phyloP scores from a whole-genome alignment of 2,329 filamentous ascomycete genomes.

The Diaporthe sp. region DNA sequence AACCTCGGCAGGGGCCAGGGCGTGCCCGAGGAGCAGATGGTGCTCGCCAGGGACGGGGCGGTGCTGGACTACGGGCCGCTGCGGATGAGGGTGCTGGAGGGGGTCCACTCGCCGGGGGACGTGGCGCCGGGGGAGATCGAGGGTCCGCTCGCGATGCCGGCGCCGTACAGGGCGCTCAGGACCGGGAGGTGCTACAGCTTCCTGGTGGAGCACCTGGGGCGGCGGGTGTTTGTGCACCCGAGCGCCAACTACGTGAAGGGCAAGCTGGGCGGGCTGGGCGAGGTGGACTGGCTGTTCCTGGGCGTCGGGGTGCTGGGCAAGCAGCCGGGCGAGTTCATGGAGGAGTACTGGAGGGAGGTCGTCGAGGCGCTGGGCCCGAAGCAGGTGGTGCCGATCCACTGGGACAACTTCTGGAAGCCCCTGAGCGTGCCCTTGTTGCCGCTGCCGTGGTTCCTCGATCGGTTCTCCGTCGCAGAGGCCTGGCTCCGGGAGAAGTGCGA shows the following conservation, averaged over 20 bases:
- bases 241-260: conserved; percentile 24
- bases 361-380: neutral
- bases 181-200: conserved; percentile 26
- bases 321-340: conserved; percentile 9
- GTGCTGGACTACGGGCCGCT: conserved; percentile 14
- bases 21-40: conserved; percentile 12
- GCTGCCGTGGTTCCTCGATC: conserved; percentile 7
- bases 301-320: conserved; percentile 22
- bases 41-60: conserved; percentile 5
- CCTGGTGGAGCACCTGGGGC: neutral
- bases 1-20: conserved; percentile 25
- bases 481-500: conserved; percentile 22
- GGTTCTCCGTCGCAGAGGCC: neutral
- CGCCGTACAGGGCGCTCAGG: conserved; percentile 11
- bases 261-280: neutral
- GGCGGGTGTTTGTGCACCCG: conserved; percentile 22
- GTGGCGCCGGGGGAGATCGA: conserved; percentile 27
- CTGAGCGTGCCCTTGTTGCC: conserved; percentile 20
- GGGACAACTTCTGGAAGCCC: conserved; percentile 24
- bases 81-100: conserved; percentile 25
- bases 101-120: conserved; percentile 21
- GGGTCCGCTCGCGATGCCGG: conserved; percentile 22
- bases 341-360: conserved; percentile 13
- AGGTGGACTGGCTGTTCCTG: conserved; percentile 20
- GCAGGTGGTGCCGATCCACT: conserved; percentile 23